Evolutionary conservation across 768 basidiomycete species (phyloP), one percentile per base, ranked within the genome.

Genomic region (Lyophyllum semitale): DNA sequence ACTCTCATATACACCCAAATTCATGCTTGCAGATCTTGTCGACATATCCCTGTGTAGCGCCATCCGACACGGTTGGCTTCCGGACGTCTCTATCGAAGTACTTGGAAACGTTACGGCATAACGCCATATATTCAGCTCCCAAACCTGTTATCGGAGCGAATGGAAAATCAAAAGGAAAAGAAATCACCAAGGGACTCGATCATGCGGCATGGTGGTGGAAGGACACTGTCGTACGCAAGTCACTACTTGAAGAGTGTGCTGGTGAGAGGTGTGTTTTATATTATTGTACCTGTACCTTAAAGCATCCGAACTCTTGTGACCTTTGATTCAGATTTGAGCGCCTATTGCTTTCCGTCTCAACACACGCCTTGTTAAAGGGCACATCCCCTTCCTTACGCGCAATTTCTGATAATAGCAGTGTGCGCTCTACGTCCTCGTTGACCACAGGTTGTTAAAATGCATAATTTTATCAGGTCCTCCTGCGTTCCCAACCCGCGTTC

Each of bases 201-300:
- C 20, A n/a, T n/a, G 38, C 53, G 22, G 69, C 69, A 2, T 77
- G 72, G 77, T 84, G 83, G 83, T 85, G 84, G 84, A 81, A 74
- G 63, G 79, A 82, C 48, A 74, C 83, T 2, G 70, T 82, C 4
- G 80, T 83, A 3, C 73, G 83, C 26, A 84, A 79, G 59, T 83
- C 83, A 8, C 59, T 84, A 23, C 61, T 84, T 25, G 83, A 84
- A 54, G 82, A 84, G 58, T 84, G 81, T 59, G 61, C 69, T 23
- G 81, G 83, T 22, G 78, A 78, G 51, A 74, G 74, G 82, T 83
- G 46, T 42, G 70, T 57, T 27, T 13, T 35, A 17, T 17, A 6
- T 26, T 22, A 7, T 23, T 51, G 13, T 22, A 22, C 4, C n/a
- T 12, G 8, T 42, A 8, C 7, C 33, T 33, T 43, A 30, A 1